phyloP scores from a whole-genome alignment of 148 eudicot genomes.

The Tetragonia tetragonoides region DNA sequence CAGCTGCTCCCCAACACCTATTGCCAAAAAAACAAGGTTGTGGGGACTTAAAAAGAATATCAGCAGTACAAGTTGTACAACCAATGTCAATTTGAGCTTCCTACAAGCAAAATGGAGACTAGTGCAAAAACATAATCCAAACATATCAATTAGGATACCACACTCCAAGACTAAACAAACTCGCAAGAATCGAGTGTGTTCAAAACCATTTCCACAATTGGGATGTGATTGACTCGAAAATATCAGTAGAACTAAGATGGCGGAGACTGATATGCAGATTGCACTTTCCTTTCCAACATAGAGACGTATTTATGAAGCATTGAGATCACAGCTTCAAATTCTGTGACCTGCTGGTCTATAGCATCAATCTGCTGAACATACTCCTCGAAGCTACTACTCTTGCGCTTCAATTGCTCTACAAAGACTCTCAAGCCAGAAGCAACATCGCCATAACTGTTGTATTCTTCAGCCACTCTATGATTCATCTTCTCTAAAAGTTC shows the following conservation, averaged over 20 bases:
- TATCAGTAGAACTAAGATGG: conserved; percentile 34
- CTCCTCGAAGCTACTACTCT: conserved; percentile 72
- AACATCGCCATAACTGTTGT: conserved; percentile 72
- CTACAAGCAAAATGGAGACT: no score
- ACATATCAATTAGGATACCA: no score
- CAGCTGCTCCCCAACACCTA: no score
- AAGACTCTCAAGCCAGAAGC: conserved; percentile 93
- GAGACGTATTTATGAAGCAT: conserved; percentile 86
- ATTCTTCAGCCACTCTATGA: conserved; percentile 86
- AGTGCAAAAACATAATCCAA: no score
- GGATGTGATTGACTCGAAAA: no score
- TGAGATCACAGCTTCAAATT: conserved; percentile 87
- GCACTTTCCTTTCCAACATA: conserved; percentile 70
- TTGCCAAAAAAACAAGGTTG: no score
- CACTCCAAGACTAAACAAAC: no score
- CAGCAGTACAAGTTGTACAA: no score
- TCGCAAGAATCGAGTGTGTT: no score
- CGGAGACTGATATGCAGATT: conserved; percentile 53
- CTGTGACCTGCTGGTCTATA: conserved; percentile 85
- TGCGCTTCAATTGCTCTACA: conserved; percentile 80
- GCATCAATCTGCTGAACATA: conserved; percentile 82
- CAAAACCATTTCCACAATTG: no score
- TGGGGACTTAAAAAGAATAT: no score
- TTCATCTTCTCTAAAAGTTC: conserved; percentile 93
- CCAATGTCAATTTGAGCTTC: no score